Evolutionary conservation across 1,284 basidiomycete genomes (phyloP).

Genomic region (Malassezia restricta): DNA sequence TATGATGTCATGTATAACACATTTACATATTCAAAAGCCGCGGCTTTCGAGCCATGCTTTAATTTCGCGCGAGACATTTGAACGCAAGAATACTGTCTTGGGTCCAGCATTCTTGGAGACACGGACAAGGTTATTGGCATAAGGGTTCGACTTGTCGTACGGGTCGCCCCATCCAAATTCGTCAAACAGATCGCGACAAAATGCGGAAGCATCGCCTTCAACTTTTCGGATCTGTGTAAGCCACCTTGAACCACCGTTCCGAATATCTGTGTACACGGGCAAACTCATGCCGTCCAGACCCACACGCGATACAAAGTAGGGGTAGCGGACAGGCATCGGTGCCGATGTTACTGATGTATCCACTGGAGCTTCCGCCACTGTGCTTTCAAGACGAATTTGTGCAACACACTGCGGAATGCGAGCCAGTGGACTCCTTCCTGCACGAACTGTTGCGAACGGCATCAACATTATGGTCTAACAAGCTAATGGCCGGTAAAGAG

Average conservation of each 20-base stretch:
- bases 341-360: background rate
- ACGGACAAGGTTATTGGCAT: conserved; percentile 2
- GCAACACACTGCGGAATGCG: background rate
- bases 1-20: background rate
- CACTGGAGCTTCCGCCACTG: background rate
- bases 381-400: background rate
- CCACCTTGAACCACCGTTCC: conserved; percentile 21
- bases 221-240: conserved; percentile 29
- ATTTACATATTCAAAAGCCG: conserved; percentile 6
- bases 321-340: conserved; percentile 14
- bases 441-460: no score
- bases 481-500: no score
- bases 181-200: conserved; percentile 15
- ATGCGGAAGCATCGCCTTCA: conserved; percentile 19
- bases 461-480: no score
- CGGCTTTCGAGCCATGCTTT: conserved; percentile 14
- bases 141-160: conserved; percentile 4
- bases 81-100: conserved; percentile 8
- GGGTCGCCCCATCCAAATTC: conserved; percentile 16
- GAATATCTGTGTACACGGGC: conserved; percentile 30
- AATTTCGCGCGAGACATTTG: conserved; percentile 9
- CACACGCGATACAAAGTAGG: conserved; percentile 31
- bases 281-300: conserved; percentile 19
- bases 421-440: no score
- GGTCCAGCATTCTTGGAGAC: background rate